A percentile compares a stretch with the other conserved stretches of the same genome.
Conservation (phyloP, 257 asterid species). For the Penstemon newberryi region DNA sequence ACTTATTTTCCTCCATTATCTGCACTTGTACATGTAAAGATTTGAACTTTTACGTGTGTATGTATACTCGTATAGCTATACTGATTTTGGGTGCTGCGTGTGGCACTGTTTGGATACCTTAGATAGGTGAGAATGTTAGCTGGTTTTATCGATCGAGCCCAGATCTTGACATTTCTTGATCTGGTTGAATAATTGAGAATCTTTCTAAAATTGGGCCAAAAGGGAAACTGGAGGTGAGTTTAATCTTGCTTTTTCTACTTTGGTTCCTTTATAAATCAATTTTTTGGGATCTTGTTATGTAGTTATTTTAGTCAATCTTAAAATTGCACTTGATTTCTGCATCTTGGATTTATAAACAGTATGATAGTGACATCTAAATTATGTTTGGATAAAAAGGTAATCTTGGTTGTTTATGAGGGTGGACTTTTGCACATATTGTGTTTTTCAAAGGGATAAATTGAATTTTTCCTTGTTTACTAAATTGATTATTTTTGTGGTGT, state of each 20-base stretch:
- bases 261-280: slow-evolving; percentile 14
- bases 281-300: background rate
- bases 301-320: background rate
- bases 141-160: slow-evolving; percentile 59
- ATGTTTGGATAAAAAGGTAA: slow-evolving; percentile 10
- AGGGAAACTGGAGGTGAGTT: slow-evolving; percentile 39
- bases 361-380: slow-evolving; percentile 3
- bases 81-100: slow-evolving; percentile 22
- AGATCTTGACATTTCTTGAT: slow-evolving; percentile 57
- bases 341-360: slow-evolving; percentile 16
- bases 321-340: slow-evolving; percentile 20
- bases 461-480: background rate
- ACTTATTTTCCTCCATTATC: slow-evolving; percentile 21
- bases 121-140: slow-evolving; percentile 34
- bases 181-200: slow-evolving; percentile 35
- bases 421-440: slow-evolving; percentile 1
- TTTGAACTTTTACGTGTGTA: background rate
- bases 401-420: slow-evolving; percentile 24
- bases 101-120: slow-evolving; percentile 23
- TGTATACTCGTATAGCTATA: slow-evolving; percentile 19
- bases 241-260: slow-evolving; percentile 23
- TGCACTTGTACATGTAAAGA: slow-evolving; percentile 3
- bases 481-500: slow-evolving; percentile 19
- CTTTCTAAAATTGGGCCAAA: slow-evolving; percentile 10
- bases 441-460: background rate